phyloP scores from a whole-genome alignment of 352 stramenopile genomes.

The Paralagenidium karlingii region DNA sequence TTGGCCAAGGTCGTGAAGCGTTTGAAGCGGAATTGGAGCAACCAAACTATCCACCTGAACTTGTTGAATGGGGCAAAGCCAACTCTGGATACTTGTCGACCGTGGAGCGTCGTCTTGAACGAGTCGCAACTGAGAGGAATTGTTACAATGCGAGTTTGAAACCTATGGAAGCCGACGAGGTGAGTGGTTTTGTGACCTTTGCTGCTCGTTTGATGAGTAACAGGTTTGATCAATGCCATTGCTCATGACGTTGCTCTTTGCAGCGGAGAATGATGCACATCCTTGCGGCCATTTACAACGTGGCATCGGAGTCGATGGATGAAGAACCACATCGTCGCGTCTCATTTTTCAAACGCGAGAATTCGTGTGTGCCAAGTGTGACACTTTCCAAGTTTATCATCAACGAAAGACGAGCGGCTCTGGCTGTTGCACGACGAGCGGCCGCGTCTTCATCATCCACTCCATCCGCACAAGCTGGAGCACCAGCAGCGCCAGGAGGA shows the following conservation, averaged over 20 bases:
- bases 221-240: too few relatives aligned
- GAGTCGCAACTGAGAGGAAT: constrained; percentile 45
- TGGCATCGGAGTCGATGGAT: constrained; percentile 65
- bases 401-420: constrained; percentile 9
- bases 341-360: constrained; percentile 63
- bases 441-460: too few relatives aligned
- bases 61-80: constrained; percentile 59
- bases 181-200: constrained; percentile 1
- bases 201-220: background rate
- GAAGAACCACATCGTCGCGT: constrained; percentile 54
- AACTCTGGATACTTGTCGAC: constrained; percentile 58
- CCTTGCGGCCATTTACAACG: constrained; percentile 43
- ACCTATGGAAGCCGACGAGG: constrained; percentile 56
- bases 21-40: constrained; percentile 74
- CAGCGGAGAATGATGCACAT: constrained; percentile 62
- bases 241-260: constrained; percentile 1
- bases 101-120: constrained; percentile 61
- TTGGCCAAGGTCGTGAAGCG: constrained; percentile 17
- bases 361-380: constrained; percentile 28
- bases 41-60: constrained; percentile 35
- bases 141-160: constrained; percentile 67
- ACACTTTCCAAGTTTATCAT: constrained; percentile 45
- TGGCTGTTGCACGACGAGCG: constrained; percentile 1
- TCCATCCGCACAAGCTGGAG: constrained; percentile 8
- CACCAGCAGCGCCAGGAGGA: constrained; percentile 5